phyloP scores from a whole-genome alignment of 345 rosid genomes.

The Populus deltoides region DNA sequence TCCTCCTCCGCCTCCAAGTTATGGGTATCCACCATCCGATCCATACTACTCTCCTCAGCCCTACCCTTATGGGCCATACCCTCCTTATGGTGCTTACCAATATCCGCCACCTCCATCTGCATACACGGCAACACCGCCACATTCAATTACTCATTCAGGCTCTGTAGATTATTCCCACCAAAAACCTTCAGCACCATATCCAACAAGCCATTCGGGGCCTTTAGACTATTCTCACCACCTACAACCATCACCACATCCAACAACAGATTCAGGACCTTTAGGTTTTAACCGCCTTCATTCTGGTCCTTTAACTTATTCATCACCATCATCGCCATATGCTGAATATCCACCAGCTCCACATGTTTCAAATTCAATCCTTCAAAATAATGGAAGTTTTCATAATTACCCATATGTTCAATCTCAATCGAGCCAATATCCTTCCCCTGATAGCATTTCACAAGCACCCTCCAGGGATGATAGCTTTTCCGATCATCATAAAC shows the following conservation, averaged over 20 bases:
- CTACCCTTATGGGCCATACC: constrained; percentile 15
- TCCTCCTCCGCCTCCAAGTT: constrained; percentile 25
- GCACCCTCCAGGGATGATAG: constrained; percentile 35
- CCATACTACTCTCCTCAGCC: constrained; percentile 42
- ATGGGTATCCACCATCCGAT: constrained; percentile 57
- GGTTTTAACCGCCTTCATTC: constrained; percentile 39
- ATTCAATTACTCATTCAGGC: constrained; percentile 18
- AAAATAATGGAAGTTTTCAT: constrained; percentile 45
- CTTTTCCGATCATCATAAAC: constrained; percentile 42
- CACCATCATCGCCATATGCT: constrained; percentile 46
- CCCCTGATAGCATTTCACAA: constrained; percentile 42
- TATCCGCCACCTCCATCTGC: not conserved
- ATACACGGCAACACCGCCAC: constrained; percentile 16
- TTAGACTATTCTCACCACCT: constrained; percentile 7
- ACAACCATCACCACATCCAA: constrained; percentile 23
- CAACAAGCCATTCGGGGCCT: constrained; percentile 10
- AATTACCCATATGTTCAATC: constrained; percentile 40
- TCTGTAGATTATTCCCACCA: constrained; percentile 5
- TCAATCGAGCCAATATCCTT: constrained; percentile 32
- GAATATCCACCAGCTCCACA: constrained; percentile 22
- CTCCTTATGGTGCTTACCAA: constrained; percentile 5
- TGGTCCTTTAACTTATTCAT: constrained; percentile 41
- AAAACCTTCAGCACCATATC: not conserved
- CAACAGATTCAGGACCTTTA: constrained; percentile 37
- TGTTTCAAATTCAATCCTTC: constrained; percentile 37